Conservation (phyloP, 2,329 filamentous ascomycete genomes). For the Daldinia sp. region DNA sequence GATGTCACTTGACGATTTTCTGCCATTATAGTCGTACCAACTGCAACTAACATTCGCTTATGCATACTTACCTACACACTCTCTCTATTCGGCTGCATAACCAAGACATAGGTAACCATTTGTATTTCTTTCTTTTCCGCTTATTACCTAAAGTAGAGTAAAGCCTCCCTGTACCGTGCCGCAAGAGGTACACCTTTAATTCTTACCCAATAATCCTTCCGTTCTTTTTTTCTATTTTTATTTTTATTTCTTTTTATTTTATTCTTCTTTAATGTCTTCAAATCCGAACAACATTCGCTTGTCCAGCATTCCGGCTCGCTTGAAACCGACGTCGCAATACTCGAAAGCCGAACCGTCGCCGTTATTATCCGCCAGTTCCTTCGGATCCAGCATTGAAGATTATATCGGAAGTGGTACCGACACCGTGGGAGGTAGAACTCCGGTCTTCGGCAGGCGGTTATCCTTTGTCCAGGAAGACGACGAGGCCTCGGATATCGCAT, state of each 20-base stretch:
- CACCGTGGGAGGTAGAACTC: conserved; percentile 46
- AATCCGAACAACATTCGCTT: conserved; percentile 45
- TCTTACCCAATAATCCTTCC: conserved; percentile 18
- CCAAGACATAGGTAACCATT: not conserved
- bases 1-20: conserved; percentile 32
- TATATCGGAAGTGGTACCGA: conserved; percentile 48
- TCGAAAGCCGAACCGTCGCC: conserved; percentile 44
- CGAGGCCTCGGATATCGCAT: conserved; percentile 35
- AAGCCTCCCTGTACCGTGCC: not conserved
- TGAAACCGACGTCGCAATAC: conserved; percentile 39
- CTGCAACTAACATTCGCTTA: conserved; percentile 4
- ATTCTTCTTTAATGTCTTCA: conserved; percentile 43
- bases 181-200: conserved; percentile 8
- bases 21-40: not conserved
- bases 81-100: no score
- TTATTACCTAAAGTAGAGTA: not conserved
- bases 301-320: conserved; percentile 45
- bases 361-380: conserved; percentile 43
- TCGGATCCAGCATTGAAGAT: conserved; percentile 47
- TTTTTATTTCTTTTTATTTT: conserved; percentile 7
- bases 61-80: conserved; percentile 27
- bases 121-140: not conserved
- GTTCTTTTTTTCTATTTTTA: conserved; percentile 27
- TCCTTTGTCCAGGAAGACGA: conserved; percentile 43
- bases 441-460: conserved; percentile 42